Evolutionary conservation across 2,329 filamentous ascomycete species (phyloP).

Genomic region (Hypomyces perniciosus): DNA sequence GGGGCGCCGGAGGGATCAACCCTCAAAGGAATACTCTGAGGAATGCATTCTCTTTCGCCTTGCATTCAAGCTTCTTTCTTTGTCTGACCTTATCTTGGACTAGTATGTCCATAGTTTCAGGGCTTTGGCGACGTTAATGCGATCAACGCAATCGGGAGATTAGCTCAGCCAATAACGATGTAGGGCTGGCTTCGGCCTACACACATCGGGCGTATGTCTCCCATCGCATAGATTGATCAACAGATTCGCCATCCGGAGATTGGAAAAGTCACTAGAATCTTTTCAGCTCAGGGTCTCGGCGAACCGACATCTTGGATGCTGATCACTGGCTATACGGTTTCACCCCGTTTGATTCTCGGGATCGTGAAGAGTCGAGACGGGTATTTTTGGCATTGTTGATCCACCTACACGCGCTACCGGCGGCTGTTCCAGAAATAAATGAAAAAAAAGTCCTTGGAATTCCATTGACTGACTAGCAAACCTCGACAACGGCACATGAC

Average conservation of each 20-base stretch:
- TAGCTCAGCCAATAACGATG: too few species aligned
- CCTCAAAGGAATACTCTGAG: neutral
- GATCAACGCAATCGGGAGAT: too few species aligned
- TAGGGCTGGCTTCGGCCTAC: too few species aligned
- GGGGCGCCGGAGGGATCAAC: neutral
- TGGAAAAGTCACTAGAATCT: neutral
- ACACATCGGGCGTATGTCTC: too few species aligned
- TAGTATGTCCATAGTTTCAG: too few species aligned
- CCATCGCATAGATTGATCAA: neutral
- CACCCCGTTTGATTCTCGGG: neutral
- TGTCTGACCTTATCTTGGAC: too few species aligned
- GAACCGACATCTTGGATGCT: neutral
- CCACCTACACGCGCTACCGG: constrained; percentile 24
- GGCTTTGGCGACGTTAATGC: too few species aligned
- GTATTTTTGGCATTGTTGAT: constrained; percentile 14
- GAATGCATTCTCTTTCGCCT: neutral
- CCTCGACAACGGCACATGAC: constrained; percentile 14
- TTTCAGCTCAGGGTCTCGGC: neutral
- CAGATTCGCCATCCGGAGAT: neutral
- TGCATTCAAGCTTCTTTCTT: neutral
- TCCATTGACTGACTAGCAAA: neutral
- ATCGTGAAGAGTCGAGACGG: neutral
- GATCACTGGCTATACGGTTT: neutral
- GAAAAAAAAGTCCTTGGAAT: neutral
- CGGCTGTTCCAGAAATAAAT: constrained; percentile 30